These are phyloP conservation scores for Lentinula sp. DNA, from an alignment of 768 basidiomycete genomes.

Conservation along the genomic window DNA sequence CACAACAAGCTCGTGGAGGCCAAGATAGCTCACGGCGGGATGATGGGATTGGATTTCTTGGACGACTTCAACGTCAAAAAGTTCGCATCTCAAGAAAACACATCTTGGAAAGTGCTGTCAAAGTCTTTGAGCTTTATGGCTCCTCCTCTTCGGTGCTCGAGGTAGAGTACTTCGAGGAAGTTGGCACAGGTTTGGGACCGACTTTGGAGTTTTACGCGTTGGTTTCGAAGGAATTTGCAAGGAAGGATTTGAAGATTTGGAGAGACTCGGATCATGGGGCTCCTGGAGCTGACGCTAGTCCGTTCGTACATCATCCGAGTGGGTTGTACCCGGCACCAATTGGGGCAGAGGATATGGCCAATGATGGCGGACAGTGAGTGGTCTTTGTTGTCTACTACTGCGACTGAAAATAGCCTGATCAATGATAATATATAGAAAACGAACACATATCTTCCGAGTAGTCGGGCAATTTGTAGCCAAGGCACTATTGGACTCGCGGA, in stretches of 20 bases:
- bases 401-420: constrained; percentile 6
- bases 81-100: constrained; percentile 94
- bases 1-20: constrained; percentile 64
- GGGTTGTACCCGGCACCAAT: constrained; percentile 90
- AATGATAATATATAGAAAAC: constrained; percentile 46
- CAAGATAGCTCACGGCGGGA: constrained; percentile 80
- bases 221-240: constrained; percentile 91
- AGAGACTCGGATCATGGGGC: constrained; percentile 69
- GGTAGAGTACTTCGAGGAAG: constrained; percentile 98
- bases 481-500: constrained; percentile 93
- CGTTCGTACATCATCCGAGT: constrained; percentile 77
- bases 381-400: not conserved
- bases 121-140: constrained; percentile 95
- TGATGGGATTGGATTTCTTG: constrained; percentile 88
- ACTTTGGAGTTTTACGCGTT: constrained; percentile 99
- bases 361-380: constrained; percentile 71
- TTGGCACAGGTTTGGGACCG: constrained; percentile 95
- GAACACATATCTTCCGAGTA: constrained; percentile 79
- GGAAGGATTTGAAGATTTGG: constrained; percentile 87
- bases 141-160: constrained; percentile 91
- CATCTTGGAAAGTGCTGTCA: constrained; percentile 92
- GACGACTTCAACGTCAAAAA: constrained; percentile 91
- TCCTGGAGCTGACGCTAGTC: constrained; percentile 21
- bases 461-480: constrained; percentile 97
- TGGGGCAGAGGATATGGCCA: constrained; percentile 58